Base-by-base conservation (phyloP, 441 rosid genomes). In the Flueggea neowawraea region DNA sequence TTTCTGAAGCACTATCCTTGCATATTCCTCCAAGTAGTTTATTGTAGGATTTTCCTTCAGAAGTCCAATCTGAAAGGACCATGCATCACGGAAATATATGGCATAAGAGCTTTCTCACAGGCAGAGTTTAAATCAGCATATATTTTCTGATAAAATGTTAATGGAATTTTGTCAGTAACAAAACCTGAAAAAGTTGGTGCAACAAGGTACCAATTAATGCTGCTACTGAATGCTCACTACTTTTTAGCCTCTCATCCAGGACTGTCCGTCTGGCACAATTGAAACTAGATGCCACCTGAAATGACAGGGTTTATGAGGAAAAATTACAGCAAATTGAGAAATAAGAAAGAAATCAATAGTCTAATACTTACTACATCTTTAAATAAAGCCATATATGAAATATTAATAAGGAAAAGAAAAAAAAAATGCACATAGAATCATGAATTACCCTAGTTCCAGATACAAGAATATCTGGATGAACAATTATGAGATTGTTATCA, bases 181-280 rank as follows among this genome's bases (percentile, higher is more conserved):
- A 73, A 39, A 93, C 99, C 98, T 91, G 97, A 77, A 90, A 95
- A 77, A 92, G 71, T 79, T 95, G 97, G 80, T 92, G 98, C 74
- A 90, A 82, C 92, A 95, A 73, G 78, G 95, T 95, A 64, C 99
- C 98, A 61, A 83, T 75, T 61, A 95, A 80, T 66, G 99, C 98
- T 54, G 86, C 85, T 55, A 75, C 76, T 54, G 98, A 86, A 67
- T 85, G 75, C 69, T 90, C 99, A 79, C 65, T 72, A 71, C 77
- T 59, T 81, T 83, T 89, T 73, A 95, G 75, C 80, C 99, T 87
- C 86, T 95, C 98, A 73, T 95, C 98, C 69, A 95, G 82, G 70
- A 95, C 86, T 41, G 87, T 76, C 72, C 98, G 82, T 75, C 99
- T 86, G 31, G 88, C 84, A 76, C 98, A 95, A 73, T 73, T 74